Conservation (phyloP, 1,139 yeast species). For the Candida smagusa region DNA sequence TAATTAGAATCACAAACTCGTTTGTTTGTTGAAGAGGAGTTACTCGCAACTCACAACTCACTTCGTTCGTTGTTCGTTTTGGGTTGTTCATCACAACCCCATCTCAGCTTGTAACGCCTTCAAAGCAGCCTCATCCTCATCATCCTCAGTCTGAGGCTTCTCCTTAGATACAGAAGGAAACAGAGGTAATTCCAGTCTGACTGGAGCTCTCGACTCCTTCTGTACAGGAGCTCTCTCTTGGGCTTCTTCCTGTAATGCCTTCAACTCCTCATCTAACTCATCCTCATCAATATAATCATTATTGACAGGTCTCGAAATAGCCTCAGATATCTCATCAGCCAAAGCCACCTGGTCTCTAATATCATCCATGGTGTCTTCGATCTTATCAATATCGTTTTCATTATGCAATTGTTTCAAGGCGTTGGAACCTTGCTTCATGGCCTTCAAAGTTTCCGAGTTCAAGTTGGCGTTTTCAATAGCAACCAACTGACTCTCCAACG, state of each 20-base stretch:
- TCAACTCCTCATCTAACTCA: conserved; percentile 88
- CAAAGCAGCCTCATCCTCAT: conserved; percentile 89
- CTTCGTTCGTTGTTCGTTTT: too few relatives aligned
- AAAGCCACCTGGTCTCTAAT: conserved; percentile 94
- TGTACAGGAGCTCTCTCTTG: conserved; percentile 32
- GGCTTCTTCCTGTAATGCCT: conserved; percentile 81
- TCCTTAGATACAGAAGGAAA: conserved; percentile 46
- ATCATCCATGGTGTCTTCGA: conserved; percentile 98
- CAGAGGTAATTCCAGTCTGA: conserved; percentile 38
- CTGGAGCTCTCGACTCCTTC: conserved; percentile 14
- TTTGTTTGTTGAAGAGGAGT: too few relatives aligned
- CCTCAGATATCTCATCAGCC: conserved; percentile 93
- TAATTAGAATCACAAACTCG: too few relatives aligned
- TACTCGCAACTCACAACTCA: too few relatives aligned
- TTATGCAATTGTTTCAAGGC: conserved; percentile 97
- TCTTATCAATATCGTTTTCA: conserved; percentile 92
- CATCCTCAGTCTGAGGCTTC: conserved; percentile 42
- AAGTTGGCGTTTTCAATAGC: conserved; percentile 94
- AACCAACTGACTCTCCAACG: conserved; percentile 82
- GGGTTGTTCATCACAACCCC: conserved; percentile 56
- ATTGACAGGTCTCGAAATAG: conserved; percentile 89
- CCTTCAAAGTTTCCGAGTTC: conserved; percentile 97
- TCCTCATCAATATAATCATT: conserved; percentile 71
- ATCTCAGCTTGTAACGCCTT: conserved; percentile 89
- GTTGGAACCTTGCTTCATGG: conserved; percentile 95